Conservation (phyloP, 2,329 filamentous ascomycete genomes). For the Byssoonygena ceratinophila region DNA sequence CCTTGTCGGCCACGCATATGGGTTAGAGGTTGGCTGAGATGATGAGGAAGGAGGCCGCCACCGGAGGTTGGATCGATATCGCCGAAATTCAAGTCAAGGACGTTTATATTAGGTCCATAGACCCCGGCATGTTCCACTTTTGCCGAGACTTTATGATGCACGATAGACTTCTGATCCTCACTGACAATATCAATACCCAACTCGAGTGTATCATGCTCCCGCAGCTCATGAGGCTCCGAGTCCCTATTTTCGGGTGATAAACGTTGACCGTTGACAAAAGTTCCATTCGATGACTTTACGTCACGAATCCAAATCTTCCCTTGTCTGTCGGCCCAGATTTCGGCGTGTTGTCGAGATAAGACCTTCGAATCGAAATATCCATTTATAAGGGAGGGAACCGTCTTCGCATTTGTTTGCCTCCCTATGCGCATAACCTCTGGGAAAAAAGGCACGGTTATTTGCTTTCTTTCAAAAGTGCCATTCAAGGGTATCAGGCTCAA, state of each 20-base stretch:
- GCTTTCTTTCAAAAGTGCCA: slow-evolving; percentile 93
- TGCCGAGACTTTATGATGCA: slow-evolving; percentile 95
- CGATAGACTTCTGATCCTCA: slow-evolving; percentile 95
- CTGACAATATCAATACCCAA: slow-evolving; percentile 97
- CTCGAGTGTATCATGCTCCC: slow-evolving; percentile 83
- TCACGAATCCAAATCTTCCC: slow-evolving; percentile 94
- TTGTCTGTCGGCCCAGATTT: slow-evolving; percentile 76
- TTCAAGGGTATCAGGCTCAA: slow-evolving; percentile 84
- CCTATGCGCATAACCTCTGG: slow-evolving; percentile 94
- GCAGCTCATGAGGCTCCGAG: slow-evolving; percentile 86
- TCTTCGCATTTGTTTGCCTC: slow-evolving; percentile 94
- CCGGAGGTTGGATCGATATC: slow-evolving; percentile 73
- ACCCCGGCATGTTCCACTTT: slow-evolving; percentile 93
- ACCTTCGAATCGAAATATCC: slow-evolving; percentile 98
- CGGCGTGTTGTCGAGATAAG: slow-evolving; percentile 86
- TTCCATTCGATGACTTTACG: slow-evolving; percentile 97
- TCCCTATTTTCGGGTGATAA: slow-evolving; percentile 90
- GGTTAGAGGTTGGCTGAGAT: slow-evolving; percentile 52
- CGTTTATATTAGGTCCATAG: slow-evolving; percentile 54
- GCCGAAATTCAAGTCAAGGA: slow-evolving; percentile 81
- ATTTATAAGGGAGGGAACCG: slow-evolving; percentile 77
- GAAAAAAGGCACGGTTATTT: slow-evolving; percentile 81
- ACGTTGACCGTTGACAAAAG: slow-evolving; percentile 87
- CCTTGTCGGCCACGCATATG: slow-evolving; percentile 60
- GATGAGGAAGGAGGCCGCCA: slow-evolving; percentile 58